A percentile compares a stretch with the other conserved stretches of the same genome.
Evolutionary conservation across 2,329 filamentous ascomycete genomes (phyloP).

Genomic region (Fusarium luffae): DNA sequence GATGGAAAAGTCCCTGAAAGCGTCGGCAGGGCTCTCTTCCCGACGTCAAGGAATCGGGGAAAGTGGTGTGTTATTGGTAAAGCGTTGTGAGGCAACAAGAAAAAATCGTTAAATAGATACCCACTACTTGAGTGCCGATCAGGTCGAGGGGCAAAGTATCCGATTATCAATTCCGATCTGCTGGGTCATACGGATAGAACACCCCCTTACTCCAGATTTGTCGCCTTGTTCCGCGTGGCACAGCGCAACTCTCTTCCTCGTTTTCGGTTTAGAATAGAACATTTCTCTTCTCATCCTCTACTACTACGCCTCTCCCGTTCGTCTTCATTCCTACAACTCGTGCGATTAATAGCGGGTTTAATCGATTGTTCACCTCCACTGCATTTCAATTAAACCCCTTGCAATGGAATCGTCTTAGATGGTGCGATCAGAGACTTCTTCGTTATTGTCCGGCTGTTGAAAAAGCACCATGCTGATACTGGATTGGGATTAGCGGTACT

Average conservation of each 20-base stretch:
- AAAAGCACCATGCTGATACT: not conserved
- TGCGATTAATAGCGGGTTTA: not conserved
- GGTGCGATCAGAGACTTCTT: not conserved
- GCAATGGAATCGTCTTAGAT: constrained; percentile 11
- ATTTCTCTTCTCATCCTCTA: not conserved
- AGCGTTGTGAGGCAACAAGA: constrained; percentile 4
- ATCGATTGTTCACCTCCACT: constrained; percentile 1
- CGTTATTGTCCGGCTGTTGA: not conserved
- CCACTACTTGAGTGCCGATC: constrained; percentile 21
- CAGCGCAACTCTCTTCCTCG: constrained; percentile 29
- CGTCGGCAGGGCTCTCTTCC: constrained; percentile 35
- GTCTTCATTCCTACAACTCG: constrained; percentile 8
- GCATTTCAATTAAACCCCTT: constrained; percentile 22
- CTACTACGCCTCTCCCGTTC: constrained; percentile 27
- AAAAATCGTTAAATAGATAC: constrained; percentile 30
- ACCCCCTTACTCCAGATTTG: constrained; percentile 15
- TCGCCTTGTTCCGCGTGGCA: constrained; percentile 22
- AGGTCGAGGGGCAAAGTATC: constrained; percentile 24
- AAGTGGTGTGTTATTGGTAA: constrained; percentile 19
- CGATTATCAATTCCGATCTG: constrained; percentile 38
- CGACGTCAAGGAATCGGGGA: constrained; percentile 19
- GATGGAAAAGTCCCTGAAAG: constrained; percentile 1
- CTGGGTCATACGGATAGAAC: constrained; percentile 17
- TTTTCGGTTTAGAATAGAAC: constrained; percentile 34
- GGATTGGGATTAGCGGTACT: not conserved